Evolutionary conservation across 2,329 filamentous ascomycete genomes (phyloP).

Genomic region (Penicillium sp.): DNA sequence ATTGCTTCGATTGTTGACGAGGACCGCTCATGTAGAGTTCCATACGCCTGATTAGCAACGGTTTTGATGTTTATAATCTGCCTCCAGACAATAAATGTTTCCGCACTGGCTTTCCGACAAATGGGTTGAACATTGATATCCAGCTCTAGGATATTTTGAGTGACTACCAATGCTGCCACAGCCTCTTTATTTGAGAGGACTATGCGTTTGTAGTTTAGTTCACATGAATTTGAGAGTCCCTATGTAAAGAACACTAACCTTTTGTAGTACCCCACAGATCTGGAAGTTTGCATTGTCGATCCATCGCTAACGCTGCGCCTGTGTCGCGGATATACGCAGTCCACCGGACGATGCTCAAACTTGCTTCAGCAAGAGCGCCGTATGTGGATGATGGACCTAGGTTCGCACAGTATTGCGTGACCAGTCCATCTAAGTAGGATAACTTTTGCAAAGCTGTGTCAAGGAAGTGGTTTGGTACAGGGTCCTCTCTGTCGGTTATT

Average conservation of each 20-base stretch:
- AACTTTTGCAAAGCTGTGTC: conserved; percentile 16
- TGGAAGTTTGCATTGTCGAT: conserved; percentile 17
- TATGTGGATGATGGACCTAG: conserved; percentile 21
- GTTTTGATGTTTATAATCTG: conserved; percentile 16
- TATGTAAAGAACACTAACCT: neutral
- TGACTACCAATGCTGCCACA: neutral
- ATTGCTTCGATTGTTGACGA: neutral
- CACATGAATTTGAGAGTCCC: neutral
- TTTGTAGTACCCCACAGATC: neutral
- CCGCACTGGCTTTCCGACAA: conserved; percentile 13
- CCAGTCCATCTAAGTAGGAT: conserved; percentile 11
- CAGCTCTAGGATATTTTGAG: neutral
- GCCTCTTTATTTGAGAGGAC: neutral
- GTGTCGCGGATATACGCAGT: conserved; percentile 26
- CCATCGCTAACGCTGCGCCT: conserved; percentile 19
- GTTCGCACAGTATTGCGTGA: conserved; percentile 17
- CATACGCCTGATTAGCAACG: neutral
- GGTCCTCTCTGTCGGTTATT: neutral
- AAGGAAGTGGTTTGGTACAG: conserved; percentile 14
- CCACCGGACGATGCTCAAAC: conserved; percentile 22
- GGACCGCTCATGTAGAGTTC: neutral
- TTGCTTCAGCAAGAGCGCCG: conserved; percentile 16
- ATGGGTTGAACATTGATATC: conserved; percentile 11
- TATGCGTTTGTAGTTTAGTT: neutral
- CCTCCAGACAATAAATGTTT: conserved; percentile 18